These are phyloP conservation scores for Exophiala oligosperma DNA, from an alignment of 2,329 filamentous ascomycete genomes.

Conservation along the genomic window DNA sequence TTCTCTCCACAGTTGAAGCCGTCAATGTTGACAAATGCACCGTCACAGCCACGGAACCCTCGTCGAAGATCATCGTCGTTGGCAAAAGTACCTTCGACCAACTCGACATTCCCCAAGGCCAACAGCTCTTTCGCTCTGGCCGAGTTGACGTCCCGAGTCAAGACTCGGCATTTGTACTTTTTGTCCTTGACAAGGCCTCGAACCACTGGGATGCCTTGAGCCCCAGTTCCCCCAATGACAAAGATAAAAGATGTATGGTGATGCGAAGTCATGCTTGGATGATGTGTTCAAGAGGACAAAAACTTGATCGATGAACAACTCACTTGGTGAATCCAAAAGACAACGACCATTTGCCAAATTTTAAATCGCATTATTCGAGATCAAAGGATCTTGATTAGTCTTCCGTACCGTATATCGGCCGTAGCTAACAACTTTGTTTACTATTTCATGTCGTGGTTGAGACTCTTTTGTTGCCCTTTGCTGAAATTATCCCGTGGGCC, in stretches of 20 bases:
- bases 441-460: background rate
- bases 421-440: no score
- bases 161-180: slow-evolving; percentile 46
- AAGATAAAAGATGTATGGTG: slow-evolving; percentile 24
- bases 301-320: background rate
- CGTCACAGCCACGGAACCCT: slow-evolving; percentile 47
- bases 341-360: no score
- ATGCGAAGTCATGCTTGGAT: slow-evolving; percentile 16
- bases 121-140: slow-evolving; percentile 45
- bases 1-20: slow-evolving; percentile 57
- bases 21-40: slow-evolving; percentile 57
- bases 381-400: slow-evolving; percentile 6
- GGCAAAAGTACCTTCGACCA: slow-evolving; percentile 51
- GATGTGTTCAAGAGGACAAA: background rate
- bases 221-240: slow-evolving; percentile 53
- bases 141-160: slow-evolving; percentile 50
- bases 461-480: no score
- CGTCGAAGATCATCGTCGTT: slow-evolving; percentile 46
- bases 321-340: no score
- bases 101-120: slow-evolving; percentile 47
- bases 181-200: slow-evolving; percentile 38
- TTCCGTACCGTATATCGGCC: background rate
- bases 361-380: background rate
- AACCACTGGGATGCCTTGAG: slow-evolving; percentile 53
- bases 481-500: no score